Evolutionary conservation across 2,329 filamentous ascomycete genomes (phyloP).

Genomic region (Exophiala aquamarina): DNA sequence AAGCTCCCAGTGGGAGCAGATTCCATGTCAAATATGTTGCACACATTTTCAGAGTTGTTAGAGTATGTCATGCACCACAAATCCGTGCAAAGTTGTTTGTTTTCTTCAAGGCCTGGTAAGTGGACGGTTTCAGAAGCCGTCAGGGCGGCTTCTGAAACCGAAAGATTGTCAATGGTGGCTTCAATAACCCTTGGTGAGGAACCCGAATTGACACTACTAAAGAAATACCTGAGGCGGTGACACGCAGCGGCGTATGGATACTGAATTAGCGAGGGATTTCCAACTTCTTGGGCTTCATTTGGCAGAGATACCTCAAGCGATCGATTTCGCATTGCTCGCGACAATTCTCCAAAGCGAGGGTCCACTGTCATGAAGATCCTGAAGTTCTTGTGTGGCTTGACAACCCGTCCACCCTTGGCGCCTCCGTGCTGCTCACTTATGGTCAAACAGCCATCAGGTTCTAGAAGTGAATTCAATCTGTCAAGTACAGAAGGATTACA

Average conservation of each 20-base stretch:
- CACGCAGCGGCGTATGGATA: conserved; percentile 21
- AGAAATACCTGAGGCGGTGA: conserved; percentile 19
- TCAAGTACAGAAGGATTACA: conserved; percentile 95
- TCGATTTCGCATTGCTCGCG: conserved; percentile 93
- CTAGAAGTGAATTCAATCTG: conserved; percentile 87
- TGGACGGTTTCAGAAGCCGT: background rate
- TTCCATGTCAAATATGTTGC: conserved; percentile 3
- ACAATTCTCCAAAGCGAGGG: conserved; percentile 86
- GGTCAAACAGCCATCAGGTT: conserved; percentile 81
- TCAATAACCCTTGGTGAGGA: conserved; percentile 5
- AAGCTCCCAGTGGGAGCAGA: background rate
- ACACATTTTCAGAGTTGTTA: too few species aligned
- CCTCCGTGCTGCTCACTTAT: conserved; percentile 91
- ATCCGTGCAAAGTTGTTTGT: background rate
- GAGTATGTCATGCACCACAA: background rate
- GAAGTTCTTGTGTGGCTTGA: conserved; percentile 82
- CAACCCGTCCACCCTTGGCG: conserved; percentile 70
- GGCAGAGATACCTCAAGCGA: conserved; percentile 84
- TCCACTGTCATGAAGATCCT: conserved; percentile 93
- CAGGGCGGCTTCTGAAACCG: conserved; percentile 13
- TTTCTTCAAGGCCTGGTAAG: background rate
- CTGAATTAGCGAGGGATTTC: conserved; percentile 7
- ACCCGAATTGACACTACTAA: background rate
- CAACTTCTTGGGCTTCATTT: conserved; percentile 34
- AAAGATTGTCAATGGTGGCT: conserved; percentile 17